These are phyloP conservation scores for Wilcoxina mikolae DNA, from an alignment of 495 filamentous ascomycete genomes.

Conservation along the genomic window DNA sequence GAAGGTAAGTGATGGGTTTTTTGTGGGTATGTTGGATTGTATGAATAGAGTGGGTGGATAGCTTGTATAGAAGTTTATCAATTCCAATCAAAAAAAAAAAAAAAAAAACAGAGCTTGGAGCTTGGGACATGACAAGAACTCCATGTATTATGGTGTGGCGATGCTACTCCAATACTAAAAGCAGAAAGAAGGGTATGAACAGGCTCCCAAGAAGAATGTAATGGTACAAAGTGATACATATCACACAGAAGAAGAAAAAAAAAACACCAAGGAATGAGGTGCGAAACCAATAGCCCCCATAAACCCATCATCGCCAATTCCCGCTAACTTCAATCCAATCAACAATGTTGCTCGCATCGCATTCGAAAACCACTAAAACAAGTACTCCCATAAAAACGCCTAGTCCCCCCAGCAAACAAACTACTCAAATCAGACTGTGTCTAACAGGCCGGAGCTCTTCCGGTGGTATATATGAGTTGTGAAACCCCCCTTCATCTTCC, in stretches of 20 bases:
- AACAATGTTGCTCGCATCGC: neutral
- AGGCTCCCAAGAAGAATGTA: neutral
- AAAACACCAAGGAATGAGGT: neutral
- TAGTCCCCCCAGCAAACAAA: neutral
- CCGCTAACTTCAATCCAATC: conserved; percentile 1
- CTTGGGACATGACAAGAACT: no score
- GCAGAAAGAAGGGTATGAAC: neutral
- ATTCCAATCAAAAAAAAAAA: no score
- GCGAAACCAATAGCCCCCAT: neutral
- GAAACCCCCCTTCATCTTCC: conserved; percentile 14
- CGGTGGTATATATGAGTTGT: neutral
- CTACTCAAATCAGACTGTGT: neutral
- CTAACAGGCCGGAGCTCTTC: conserved; percentile 1
- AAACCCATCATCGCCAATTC: neutral
- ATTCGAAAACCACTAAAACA: neutral
- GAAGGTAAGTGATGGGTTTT: neutral
- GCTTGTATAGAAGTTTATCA: no score
- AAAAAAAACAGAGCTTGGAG: no score
- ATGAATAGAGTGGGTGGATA: no score
- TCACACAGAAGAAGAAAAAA: neutral
- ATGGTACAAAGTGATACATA: neutral
- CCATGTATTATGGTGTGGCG: no score
- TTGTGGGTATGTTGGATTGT: no score
- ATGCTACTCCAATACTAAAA: no score
- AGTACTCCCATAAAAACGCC: conserved; percentile 8